phyloP scores from a whole-genome alignment of 2,329 filamentous ascomycete genomes.

The Malbranchea cinnamomea region DNA sequence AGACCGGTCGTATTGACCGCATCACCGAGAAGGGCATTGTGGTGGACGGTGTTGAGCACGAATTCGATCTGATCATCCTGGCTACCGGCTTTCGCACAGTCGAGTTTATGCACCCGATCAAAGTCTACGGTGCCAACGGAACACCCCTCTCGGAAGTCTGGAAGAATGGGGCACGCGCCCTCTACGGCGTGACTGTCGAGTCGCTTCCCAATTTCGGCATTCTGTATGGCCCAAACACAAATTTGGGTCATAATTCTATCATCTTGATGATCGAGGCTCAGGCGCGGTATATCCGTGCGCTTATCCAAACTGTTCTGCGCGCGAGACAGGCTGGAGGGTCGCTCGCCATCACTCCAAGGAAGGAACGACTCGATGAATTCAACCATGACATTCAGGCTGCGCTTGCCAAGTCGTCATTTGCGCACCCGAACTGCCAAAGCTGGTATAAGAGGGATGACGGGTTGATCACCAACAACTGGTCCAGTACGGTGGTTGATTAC shows the following conservation, averaged over 20 bases:
- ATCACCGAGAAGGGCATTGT: constrained; percentile 35
- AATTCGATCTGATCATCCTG: constrained; percentile 41
- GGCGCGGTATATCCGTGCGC: constrained; percentile 36
- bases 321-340: constrained; percentile 27
- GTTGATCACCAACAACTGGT: constrained; percentile 43
- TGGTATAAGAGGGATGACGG: constrained; percentile 45
- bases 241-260: constrained; percentile 41
- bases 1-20: constrained; percentile 34
- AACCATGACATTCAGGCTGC: constrained; percentile 33
- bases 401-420: constrained; percentile 34
- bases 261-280: constrained; percentile 50
- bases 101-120: constrained; percentile 44
- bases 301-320: constrained; percentile 35
- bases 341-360: constrained; percentile 33
- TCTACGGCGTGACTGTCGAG: constrained; percentile 37
- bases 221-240: constrained; percentile 45
- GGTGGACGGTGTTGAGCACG: constrained; percentile 28
- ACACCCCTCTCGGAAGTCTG: constrained; percentile 36
- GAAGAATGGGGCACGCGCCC: constrained; percentile 35
- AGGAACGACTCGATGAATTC: constrained; percentile 25
- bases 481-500: constrained; percentile 39
- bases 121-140: constrained; percentile 33
- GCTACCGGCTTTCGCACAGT: constrained; percentile 46
- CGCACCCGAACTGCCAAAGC: constrained; percentile 37
- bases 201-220: constrained; percentile 41